phyloP scores from a whole-genome alignment of 495 filamentous ascomycete species.

The Aspergillus egyptiacus region DNA sequence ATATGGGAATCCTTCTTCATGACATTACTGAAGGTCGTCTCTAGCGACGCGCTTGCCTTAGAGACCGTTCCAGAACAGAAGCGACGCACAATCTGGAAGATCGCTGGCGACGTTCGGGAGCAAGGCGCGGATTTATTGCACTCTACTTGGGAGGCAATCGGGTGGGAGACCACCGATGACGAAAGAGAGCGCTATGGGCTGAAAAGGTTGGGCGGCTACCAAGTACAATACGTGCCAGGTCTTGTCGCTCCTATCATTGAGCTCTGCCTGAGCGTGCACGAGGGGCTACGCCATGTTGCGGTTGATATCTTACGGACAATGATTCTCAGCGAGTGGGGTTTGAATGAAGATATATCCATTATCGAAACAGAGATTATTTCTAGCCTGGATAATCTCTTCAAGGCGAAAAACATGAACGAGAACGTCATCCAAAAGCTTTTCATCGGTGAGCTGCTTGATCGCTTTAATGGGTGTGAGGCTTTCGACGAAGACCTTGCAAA shows the following conservation, averaged over 20 bases:
- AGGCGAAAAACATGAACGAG: constrained; percentile 79
- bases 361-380: constrained; percentile 97
- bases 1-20: constrained; percentile 92
- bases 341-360: constrained; percentile 85
- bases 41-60: constrained; percentile 78
- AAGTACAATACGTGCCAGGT: constrained; percentile 95
- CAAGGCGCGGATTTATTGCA: constrained; percentile 80
- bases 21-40: constrained; percentile 81
- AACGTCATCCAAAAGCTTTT: constrained; percentile 89
- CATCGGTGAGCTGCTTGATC: constrained; percentile 72
- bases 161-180: constrained; percentile 85
- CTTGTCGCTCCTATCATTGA: constrained; percentile 89
- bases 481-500: constrained; percentile 68
- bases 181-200: constrained; percentile 68
- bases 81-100: constrained; percentile 93
- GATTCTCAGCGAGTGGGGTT: constrained; percentile 98
- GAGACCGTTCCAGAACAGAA: constrained; percentile 98
- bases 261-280: constrained; percentile 90
- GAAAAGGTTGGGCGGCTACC: constrained; percentile 85
- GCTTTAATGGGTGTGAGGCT: constrained; percentile 67
- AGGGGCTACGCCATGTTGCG: constrained; percentile 80
- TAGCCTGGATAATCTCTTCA: constrained; percentile 87
- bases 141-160: constrained; percentile 89
- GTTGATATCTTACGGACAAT: constrained; percentile 93
- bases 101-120: constrained; percentile 93